Evolutionary conservation across 768 basidiomycete genomes (phyloP).

Genomic region (Podaxis rugospora): DNA sequence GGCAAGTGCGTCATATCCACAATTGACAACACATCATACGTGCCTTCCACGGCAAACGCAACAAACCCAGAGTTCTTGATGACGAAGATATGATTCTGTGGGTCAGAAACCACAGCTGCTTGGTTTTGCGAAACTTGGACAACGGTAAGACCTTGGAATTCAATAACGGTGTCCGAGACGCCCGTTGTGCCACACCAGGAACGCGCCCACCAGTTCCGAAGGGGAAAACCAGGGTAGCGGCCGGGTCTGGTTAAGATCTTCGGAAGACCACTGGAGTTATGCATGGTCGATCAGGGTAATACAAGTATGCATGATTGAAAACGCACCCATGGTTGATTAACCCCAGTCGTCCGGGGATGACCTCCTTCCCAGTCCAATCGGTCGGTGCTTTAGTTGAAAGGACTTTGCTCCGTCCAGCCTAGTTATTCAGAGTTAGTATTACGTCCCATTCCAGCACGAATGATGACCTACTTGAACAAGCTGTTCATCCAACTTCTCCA

Average conservation of each 20-base stretch:
- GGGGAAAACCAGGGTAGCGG: slow-evolving; percentile 70
- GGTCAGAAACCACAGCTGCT: slow-evolving; percentile 75
- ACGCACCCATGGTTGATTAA: slow-evolving; percentile 65
- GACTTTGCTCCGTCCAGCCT: slow-evolving; percentile 55
- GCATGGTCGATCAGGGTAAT: background rate
- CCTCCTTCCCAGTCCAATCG: slow-evolving; percentile 67
- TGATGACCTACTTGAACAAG: slow-evolving; percentile 40
- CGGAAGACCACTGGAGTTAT: slow-evolving; percentile 55
- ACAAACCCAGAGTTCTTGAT: slow-evolving; percentile 78
- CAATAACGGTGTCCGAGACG: slow-evolving; percentile 79
- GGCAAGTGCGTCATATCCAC: slow-evolving; percentile 82
- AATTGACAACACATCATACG: slow-evolving; percentile 75
- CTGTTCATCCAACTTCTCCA: slow-evolving; percentile 66
- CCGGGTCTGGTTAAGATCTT: slow-evolving; percentile 73
- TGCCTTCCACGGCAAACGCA: slow-evolving; percentile 71
- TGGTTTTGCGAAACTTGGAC: slow-evolving; percentile 85
- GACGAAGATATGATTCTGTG: slow-evolving; percentile 76
- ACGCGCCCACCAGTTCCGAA: slow-evolving; percentile 84
- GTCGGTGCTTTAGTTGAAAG: slow-evolving; percentile 68
- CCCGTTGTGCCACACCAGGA: slow-evolving; percentile 67
- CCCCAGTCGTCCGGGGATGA: slow-evolving; percentile 68
- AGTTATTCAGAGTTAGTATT: slow-evolving; percentile 9
- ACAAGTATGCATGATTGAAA: background rate
- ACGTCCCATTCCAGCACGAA: background rate
- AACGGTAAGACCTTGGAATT: slow-evolving; percentile 76